Evolutionary conservation across 1,284 basidiomycete genomes (phyloP).

Genomic region (Tremellales sp.): DNA sequence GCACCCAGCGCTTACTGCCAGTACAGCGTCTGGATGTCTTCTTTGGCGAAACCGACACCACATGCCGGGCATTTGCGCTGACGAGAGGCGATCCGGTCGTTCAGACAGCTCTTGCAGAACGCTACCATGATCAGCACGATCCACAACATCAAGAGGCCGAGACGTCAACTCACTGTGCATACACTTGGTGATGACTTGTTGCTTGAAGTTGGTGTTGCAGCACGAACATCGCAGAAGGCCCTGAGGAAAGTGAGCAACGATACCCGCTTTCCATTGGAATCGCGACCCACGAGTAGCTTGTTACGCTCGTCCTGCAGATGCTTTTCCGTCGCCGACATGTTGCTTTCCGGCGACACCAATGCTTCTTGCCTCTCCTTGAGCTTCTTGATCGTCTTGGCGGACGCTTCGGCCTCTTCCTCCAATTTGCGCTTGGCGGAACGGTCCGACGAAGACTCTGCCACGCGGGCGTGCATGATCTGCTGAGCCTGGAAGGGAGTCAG

Average conservation of each 20-base stretch:
- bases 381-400: conserved; percentile 34
- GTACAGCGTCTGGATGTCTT: conserved; percentile 80
- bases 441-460: conserved; percentile 40
- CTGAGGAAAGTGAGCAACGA: conserved; percentile 54
- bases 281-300: conserved; percentile 62
- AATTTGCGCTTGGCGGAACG: conserved; percentile 33
- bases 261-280: neutral
- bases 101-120: conserved; percentile 84
- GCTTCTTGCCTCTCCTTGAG: conserved; percentile 43
- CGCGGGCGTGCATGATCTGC: conserved; percentile 43
- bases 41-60: conserved; percentile 74
- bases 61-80: conserved; percentile 96
- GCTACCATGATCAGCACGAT: conserved; percentile 51
- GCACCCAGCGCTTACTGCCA: conserved; percentile 76
- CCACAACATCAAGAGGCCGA: neutral
- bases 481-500: conserved; percentile 19
- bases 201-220: conserved; percentile 78
- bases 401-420: conserved; percentile 47
- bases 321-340: conserved; percentile 52
- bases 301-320: conserved; percentile 54
- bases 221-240: conserved; percentile 86
- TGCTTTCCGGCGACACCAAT: conserved; percentile 21
- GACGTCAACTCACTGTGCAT: conserved; percentile 73
- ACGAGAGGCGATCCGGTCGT: conserved; percentile 78
- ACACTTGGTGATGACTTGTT: conserved; percentile 86